These are phyloP conservation scores for Apiosordaria backusii DNA, from an alignment of 495 filamentous ascomycete species.

Conservation along the genomic window DNA sequence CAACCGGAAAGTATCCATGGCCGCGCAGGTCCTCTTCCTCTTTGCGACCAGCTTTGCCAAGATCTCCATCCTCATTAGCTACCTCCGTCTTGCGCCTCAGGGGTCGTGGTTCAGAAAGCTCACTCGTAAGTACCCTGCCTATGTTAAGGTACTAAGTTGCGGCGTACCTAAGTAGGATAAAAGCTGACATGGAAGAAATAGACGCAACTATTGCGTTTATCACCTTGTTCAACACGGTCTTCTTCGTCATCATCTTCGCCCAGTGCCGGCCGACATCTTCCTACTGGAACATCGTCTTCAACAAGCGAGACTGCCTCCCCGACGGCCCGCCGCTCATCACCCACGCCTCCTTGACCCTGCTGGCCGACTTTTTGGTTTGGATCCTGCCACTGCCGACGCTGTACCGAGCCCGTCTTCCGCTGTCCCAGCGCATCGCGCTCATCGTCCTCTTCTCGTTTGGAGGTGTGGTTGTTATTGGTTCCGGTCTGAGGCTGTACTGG, in stretches of 20 bases:
- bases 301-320: slow-evolving; percentile 22
- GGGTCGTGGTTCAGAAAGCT: slow-evolving; percentile 36
- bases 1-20: slow-evolving; percentile 28
- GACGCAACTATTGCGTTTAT: slow-evolving; percentile 22
- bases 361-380: slow-evolving; percentile 41
- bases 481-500: slow-evolving; percentile 27
- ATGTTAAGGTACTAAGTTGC: neutral
- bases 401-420: slow-evolving; percentile 28
- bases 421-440: slow-evolving; percentile 22
- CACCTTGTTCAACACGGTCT: slow-evolving; percentile 22
- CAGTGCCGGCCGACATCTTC: slow-evolving; percentile 33
- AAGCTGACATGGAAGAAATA: neutral
- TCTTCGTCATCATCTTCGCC: slow-evolving; percentile 36
- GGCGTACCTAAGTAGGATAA: neutral
- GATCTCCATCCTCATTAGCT: slow-evolving; percentile 49
- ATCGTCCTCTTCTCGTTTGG: slow-evolving; percentile 29
- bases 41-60: slow-evolving; percentile 38
- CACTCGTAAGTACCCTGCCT: slow-evolving; percentile 17
- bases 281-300: slow-evolving; percentile 33
- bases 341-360: slow-evolving; percentile 32
- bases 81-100: slow-evolving; percentile 48
- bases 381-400: slow-evolving; percentile 40
- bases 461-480: slow-evolving; percentile 24
- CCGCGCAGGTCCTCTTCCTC: slow-evolving; percentile 29
- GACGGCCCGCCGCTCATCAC: slow-evolving; percentile 27